Base-by-base conservation (phyloP, 768 basidiomycete genomes). In the Boletus eberwhitei region DNA sequence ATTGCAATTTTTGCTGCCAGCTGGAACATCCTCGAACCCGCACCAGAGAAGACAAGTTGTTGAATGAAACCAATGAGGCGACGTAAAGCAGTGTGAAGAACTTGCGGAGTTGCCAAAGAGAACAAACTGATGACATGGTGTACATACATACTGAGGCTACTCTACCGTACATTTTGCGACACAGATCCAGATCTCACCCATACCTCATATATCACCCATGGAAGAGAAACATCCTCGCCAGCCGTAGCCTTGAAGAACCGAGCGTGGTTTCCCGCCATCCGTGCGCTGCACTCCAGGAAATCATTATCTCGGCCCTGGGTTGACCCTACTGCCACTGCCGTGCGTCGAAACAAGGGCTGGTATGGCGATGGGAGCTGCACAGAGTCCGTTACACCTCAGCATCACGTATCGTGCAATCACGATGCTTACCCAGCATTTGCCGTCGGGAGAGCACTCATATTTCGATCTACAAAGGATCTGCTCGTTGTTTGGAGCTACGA, bases 141-240 rank as follows among this genome's bases (percentile, higher is more conserved):
- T 22, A 46, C 19, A 17, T n/a, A 35, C 26, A 17, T n/a, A 35
- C 26, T 19, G 34, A 21, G 11, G 21, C 13, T 16, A 16, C 3
- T 45, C 59, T 57, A 64, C 32, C n/a, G n/a, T n/a, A 22, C 34
- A 50, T 21, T 39, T 41, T 48, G 47, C 47, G 56, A 43, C 50
- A 60, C 22, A 24, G 53, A 65, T 50, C 74, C 22, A 24, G 53
- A 65, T 50, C 74, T 64, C 48, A 74, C 53, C 78, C 77, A 79
- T 16, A 77, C 64, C 56, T 75, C 79, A 47, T 71, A 67, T 49
- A 80, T 57, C 48, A 58, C 58, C 75, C 77, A 79, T 9, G 62
- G 61, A 44, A 63, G 58, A 32, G 66, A 47, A 46, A 70, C 61
- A 50, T 71, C 60, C 35, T 57, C 59, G 34, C 54, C 41, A 21